Percentiles rank a stretch among this genome's conserved stretches.
Evolutionary conservation across 257 asterid species (phyloP).

Genomic region (Solanum pinnatisectum): DNA sequence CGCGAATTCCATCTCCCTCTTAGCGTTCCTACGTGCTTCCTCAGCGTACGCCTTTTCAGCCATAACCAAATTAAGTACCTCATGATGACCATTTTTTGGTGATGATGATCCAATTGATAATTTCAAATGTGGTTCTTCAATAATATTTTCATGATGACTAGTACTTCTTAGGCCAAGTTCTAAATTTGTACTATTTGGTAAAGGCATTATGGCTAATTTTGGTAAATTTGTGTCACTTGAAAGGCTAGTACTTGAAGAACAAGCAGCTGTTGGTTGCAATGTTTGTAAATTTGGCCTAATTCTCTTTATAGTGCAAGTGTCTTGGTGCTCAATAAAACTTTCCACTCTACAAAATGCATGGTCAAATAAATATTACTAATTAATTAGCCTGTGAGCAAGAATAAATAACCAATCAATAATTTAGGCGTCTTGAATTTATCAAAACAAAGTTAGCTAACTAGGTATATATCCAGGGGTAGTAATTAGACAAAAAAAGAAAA

Average conservation of each 20-base stretch:
- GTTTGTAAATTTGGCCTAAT: slow-evolving; percentile 28
- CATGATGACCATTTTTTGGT: slow-evolving; percentile 14
- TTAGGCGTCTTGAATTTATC: neutral
- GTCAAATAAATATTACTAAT: neutral
- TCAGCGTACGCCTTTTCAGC: slow-evolving; percentile 65
- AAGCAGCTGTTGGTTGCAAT: slow-evolving; percentile 16
- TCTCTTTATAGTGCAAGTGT: slow-evolving; percentile 44
- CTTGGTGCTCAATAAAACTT: slow-evolving; percentile 79
- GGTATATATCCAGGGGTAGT: neutral
- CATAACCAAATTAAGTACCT: slow-evolving; percentile 39
- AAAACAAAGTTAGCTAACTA: neutral
- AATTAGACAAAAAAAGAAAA: neutral
- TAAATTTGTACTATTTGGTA: slow-evolving; percentile 17
- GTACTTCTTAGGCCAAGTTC: slow-evolving; percentile 41
- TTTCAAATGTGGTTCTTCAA: slow-evolving; percentile 8
- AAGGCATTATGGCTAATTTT: neutral
- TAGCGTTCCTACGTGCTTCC: slow-evolving; percentile 50
- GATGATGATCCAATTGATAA: slow-evolving; percentile 20
- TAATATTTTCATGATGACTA: neutral
- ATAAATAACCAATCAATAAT: neutral
- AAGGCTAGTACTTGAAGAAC: slow-evolving; percentile 54
- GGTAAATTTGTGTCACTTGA: slow-evolving; percentile 22
- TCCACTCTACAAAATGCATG: slow-evolving; percentile 40
- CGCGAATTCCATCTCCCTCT: slow-evolving; percentile 47
- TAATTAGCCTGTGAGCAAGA: neutral